These are phyloP conservation scores for Solanum raphanifolium DNA, from an alignment of 257 asterid genomes.

Conservation along the genomic window DNA sequence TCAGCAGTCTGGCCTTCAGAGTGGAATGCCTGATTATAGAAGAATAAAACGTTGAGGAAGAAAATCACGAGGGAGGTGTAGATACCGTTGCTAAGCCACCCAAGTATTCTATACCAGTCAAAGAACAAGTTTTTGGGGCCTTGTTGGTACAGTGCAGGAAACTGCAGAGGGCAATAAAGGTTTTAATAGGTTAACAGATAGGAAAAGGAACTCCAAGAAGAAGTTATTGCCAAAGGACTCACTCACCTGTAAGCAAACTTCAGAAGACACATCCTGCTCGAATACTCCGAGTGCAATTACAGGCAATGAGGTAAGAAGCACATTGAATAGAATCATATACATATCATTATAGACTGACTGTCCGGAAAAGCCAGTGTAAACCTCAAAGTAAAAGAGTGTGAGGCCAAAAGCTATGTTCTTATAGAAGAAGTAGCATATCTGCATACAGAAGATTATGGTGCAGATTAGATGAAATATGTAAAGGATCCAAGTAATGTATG, in stretches of 20 bases:
- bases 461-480: neutral
- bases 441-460: conserved; percentile 15
- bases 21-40: conserved; percentile 72
- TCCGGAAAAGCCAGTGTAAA: conserved; percentile 89
- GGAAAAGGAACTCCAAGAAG: neutral
- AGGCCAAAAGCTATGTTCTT: conserved; percentile 96
- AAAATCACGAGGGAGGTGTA: conserved; percentile 68
- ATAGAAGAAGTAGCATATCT: conserved; percentile 98
- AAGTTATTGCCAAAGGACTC: conserved; percentile 7
- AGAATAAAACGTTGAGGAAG: conserved; percentile 65
- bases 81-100: conserved; percentile 95
- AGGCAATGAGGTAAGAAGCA: conserved; percentile 88
- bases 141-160: conserved; percentile 97
- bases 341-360: conserved; percentile 86
- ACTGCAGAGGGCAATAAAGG: conserved; percentile 31
- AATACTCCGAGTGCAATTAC: conserved; percentile 96
- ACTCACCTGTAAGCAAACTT: conserved; percentile 94
- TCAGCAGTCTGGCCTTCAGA: conserved; percentile 80
- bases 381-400: conserved; percentile 94
- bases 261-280: conserved; percentile 95
- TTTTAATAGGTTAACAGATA: neutral
- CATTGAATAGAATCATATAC: conserved; percentile 94
- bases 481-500: neutral
- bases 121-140: conserved; percentile 86
- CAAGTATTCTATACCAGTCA: conserved; percentile 78